Base-by-base conservation (phyloP, 139 green algal species). In the Chlorella sp. region DNA sequence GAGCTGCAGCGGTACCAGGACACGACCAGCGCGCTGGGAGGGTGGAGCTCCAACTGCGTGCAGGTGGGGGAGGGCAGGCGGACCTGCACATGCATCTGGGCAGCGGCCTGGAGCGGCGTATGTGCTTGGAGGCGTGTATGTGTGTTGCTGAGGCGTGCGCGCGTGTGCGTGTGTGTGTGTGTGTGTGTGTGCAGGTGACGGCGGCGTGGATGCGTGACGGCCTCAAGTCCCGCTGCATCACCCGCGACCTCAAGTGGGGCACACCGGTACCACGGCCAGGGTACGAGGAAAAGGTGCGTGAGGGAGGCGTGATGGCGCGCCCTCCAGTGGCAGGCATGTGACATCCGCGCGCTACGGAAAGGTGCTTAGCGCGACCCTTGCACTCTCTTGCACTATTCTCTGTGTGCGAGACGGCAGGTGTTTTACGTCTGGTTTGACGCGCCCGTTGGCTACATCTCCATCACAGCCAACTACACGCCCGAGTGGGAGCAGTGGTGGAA, bases 371-470 rank as follows among this genome's bases (percentile, higher is more conserved):
- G 20, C 20, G 49, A 26, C 14, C 49, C 14, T 59, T 26, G 20
- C 14, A 59, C 20, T 14, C 49, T 59, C 14, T 20, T 59, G 49
- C 14, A 14, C 20, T 59, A 20, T 20, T n/a, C n/a, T n/a, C n/a
- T n/a, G 23, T 27, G 59, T 64, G 14, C 26, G 14, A 10, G 59
- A 10, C 14, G 17, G 42, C 67, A 78, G 73, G 74, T 80, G 36
- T 98, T 98, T 75, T 98, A 98, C 74, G 94, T 98, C 24, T 98
- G 94, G 94, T 98, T 98, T 84, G 94, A 98, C 67, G 94, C 94
- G 4, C 94, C 94, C 62, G 97, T 98, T 26, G 94, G 94, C 55
- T 98, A 98, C 88, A 92, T 98, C 78, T 94, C 85, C 75, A 98
- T 98, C 88, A 98, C 94, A 2, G 94, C 94, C 70, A 88, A 87